phyloP scores from a whole-genome alignment of 1,139 yeast genomes.

The Candida tetrigidarum region DNA sequence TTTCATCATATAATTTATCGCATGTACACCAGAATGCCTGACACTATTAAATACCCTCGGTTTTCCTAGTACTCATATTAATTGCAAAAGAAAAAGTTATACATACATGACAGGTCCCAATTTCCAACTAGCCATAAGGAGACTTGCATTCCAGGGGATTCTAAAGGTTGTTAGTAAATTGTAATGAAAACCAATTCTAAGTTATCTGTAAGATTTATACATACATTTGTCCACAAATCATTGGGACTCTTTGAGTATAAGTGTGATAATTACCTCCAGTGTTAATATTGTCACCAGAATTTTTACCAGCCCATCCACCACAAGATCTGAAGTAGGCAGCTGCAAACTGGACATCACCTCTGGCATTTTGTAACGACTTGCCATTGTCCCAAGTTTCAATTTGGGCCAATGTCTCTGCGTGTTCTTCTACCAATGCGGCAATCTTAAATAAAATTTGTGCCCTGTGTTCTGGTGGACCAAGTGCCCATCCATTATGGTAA shows the following conservation, averaged over 20 bases:
- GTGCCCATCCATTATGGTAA: conserved; percentile 44
- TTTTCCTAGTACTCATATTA: no score
- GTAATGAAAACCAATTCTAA: no score
- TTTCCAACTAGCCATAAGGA: conserved; percentile 86
- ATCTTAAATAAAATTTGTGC: conserved; percentile 56
- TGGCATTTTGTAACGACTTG: conserved; percentile 61
- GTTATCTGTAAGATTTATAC: no score
- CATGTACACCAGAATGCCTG: no score
- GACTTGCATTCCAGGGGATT: conserved; percentile 90
- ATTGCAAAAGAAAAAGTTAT: no score
- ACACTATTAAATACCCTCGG: no score
- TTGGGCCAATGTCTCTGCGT: conserved; percentile 61
- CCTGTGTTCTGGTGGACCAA: conserved; percentile 50
- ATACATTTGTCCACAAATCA: conserved; percentile 82
- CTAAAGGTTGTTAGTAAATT: no score
- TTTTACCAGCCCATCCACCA: conserved; percentile 87
- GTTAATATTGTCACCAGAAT: conserved; percentile 68
- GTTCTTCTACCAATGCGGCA: conserved; percentile 65
- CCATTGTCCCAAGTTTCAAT: conserved; percentile 85
- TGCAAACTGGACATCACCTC: conserved; percentile 64
- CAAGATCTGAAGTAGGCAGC: conserved; percentile 68
- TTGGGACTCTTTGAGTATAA: conserved; percentile 64
- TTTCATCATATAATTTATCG: no score
- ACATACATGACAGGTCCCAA: conserved; percentile 85
- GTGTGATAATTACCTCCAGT: conserved; percentile 64